Percentiles rank a stretch among this genome's conserved stretches.
Conservation (phyloP, 495 filamentous ascomycete genomes). For the Daldinia concentrica region DNA sequence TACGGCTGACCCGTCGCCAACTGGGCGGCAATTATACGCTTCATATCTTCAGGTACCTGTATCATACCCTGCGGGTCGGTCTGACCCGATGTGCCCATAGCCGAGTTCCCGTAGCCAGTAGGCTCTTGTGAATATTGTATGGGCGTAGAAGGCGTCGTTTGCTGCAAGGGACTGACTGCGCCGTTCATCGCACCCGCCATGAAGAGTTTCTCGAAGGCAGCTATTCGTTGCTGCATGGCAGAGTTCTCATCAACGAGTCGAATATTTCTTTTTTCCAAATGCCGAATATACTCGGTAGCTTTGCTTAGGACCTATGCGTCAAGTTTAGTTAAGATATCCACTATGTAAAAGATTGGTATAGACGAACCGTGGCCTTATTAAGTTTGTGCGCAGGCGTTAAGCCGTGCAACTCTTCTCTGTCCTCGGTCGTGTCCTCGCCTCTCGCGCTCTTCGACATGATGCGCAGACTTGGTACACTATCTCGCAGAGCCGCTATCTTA, state of each 20-base stretch:
- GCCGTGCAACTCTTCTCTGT: conserved; percentile 81
- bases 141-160: conserved; percentile 53
- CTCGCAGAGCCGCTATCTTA: conserved; percentile 89
- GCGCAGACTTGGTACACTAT: conserved; percentile 87
- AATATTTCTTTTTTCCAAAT: conserved; percentile 89
- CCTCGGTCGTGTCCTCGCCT: conserved; percentile 73
- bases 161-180: conserved; percentile 57
- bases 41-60: conserved; percentile 79
- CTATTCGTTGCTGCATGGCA: conserved; percentile 73
- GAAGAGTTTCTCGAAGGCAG: conserved; percentile 74
- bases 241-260: conserved; percentile 82
- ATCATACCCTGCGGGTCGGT: conserved; percentile 73
- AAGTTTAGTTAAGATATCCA: conserved; percentile 22
- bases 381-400: conserved; percentile 85
- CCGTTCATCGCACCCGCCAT: conserved; percentile 67
- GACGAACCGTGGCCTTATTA: conserved; percentile 87
- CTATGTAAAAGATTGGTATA: not conserved
- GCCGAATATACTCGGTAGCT: conserved; percentile 93
- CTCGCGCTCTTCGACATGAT: conserved; percentile 73
- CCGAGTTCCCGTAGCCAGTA: conserved; percentile 47
- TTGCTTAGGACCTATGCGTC: conserved; percentile 74
- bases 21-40: conserved; percentile 67
- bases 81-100: conserved; percentile 45
- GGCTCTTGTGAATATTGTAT: conserved; percentile 58
- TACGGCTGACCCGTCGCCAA: conserved; percentile 56